Base-by-base conservation (phyloP, 495 filamentous ascomycete genomes). In the Penicillium diatomitis region DNA sequence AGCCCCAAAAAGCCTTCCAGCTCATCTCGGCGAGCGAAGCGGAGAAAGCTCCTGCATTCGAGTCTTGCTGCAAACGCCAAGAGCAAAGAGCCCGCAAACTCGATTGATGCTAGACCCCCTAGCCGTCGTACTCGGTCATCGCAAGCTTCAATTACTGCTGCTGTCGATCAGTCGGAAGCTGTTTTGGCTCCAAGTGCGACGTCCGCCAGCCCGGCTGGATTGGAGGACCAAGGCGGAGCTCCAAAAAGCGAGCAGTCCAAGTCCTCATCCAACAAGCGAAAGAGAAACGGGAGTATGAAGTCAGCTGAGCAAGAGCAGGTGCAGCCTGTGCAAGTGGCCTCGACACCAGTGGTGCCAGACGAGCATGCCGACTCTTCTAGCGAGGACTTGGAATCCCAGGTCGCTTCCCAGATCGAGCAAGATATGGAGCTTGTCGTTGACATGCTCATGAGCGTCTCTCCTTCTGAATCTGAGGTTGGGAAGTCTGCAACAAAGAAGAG, bases 321-420 rank as follows among this genome's bases (percentile, higher is more conserved):
- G 35, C 51, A 49, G 37, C 4, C 32, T 32, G 41, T 20, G 8
- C 9, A 37, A 48, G 27, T 8, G 8, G 32, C 38, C 9, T 12
- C 42, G 4, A 48, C 43, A 3, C 38, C 32, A 7, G 20, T 34
- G 29, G 20, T 36, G 29, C 42, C 29, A 20, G 59, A 66, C 6
- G 32, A 44, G 20, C 39, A 51, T 28, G 41, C 57, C 8, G 65
- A 70, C 39, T 68, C 64, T 28, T 62, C 52, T 7, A 63, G 63
- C 11, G 71, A 75, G 44, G 72, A 74, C 20, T 58, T 67, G 52
- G 70, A 75, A 8, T 58, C 64, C 5, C 69, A 73, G 47, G 59
- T 69, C 33, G 67, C 69, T 8, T 75, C 70, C 38, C 72, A 75
- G 47, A 59, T 75, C 6, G 67, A 65, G 43, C 62, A 71, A 45